Evolutionary conservation across 768 basidiomycete species (phyloP).

Genomic region (Coprinellus aureogranulatus): DNA sequence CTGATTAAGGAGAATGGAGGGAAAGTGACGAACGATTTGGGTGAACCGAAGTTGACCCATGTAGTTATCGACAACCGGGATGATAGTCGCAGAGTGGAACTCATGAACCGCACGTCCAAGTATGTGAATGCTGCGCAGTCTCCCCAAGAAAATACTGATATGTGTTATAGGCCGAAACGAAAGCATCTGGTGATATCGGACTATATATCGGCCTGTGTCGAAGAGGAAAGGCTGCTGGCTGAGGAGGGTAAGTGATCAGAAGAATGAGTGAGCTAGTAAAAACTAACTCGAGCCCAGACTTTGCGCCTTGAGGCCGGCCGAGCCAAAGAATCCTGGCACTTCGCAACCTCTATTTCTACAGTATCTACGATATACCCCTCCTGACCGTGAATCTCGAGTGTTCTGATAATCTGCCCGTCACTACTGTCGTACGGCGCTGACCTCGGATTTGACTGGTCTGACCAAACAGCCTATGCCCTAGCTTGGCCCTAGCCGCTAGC

Average conservation of each 20-base stretch:
- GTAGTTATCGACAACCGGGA: conserved; percentile 83
- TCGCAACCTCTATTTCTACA: too few species aligned
- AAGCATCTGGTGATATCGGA: conserved; percentile 76
- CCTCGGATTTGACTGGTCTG: too few species aligned
- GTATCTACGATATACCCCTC: too few species aligned
- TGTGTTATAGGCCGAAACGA: conserved; percentile 63
- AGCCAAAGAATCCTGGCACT: too few species aligned
- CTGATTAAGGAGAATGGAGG: conserved; percentile 73
- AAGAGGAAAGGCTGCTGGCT: conserved; percentile 79
- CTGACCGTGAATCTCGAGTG: too few species aligned
- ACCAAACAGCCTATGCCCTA: too few species aligned
- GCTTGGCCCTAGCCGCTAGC: too few species aligned
- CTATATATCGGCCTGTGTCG: conserved; percentile 74
- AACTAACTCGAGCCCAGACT: conserved; percentile 15
- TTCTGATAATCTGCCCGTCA: too few species aligned
- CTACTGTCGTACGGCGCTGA: too few species aligned
- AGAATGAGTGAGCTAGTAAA: neutral
- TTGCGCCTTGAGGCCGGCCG: conserved; percentile 22
- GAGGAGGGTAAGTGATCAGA: conserved; percentile 65
- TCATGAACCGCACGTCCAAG: conserved; percentile 73
- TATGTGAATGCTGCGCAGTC: conserved; percentile 31
- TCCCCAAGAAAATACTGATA: conserved; percentile 13
- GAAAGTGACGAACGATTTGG: conserved; percentile 53
- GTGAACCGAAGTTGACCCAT: conserved; percentile 83
- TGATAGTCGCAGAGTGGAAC: conserved; percentile 63